Conservation (phyloP, 1,139 yeast species). For the Meyerozyma sp. region DNA sequence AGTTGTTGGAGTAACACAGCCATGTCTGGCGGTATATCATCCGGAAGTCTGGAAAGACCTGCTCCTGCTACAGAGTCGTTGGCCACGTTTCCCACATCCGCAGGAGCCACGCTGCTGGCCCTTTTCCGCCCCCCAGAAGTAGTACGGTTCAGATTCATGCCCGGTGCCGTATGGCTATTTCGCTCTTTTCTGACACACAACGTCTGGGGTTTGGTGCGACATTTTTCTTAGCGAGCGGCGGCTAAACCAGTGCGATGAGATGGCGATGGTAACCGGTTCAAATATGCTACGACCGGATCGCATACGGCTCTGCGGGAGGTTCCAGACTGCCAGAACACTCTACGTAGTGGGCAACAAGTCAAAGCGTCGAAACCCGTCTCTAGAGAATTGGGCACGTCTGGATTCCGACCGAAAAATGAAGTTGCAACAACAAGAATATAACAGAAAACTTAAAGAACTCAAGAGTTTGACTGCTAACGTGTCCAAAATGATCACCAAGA, state of each 20-base stretch:
- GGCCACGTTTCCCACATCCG: constrained; percentile 9
- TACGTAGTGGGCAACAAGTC: constrained; percentile 8
- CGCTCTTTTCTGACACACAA: constrained; percentile 4
- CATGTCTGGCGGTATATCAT: constrained; percentile 47
- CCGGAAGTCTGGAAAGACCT: constrained; percentile 9
- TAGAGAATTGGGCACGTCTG: constrained; percentile 14
- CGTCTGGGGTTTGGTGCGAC: constrained; percentile 14
- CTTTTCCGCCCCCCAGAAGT: constrained; percentile 4
- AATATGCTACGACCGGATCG: constrained; percentile 1
- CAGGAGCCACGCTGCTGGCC: constrained; percentile 6
- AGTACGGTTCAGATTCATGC: neutral
- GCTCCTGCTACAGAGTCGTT: constrained; percentile 7
- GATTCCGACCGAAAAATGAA: constrained; percentile 14
- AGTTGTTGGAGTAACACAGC: constrained; percentile 36
- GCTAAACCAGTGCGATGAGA: constrained; percentile 4
- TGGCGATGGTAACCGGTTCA: constrained; percentile 2
- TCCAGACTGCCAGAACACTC: constrained; percentile 6
- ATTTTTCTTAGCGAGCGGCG: constrained; percentile 9
- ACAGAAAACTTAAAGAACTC: constrained; percentile 14
- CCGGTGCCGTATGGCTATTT: neutral
- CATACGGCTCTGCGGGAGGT: neutral
- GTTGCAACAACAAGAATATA: constrained; percentile 18
- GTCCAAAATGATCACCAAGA: neutral
- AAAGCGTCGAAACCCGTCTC: constrained; percentile 3
- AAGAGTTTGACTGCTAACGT: constrained; percentile 5